These are phyloP conservation scores for Kluyveromyces sp. DNA, from an alignment of 1,139 yeast genomes.

Conservation along the genomic window DNA sequence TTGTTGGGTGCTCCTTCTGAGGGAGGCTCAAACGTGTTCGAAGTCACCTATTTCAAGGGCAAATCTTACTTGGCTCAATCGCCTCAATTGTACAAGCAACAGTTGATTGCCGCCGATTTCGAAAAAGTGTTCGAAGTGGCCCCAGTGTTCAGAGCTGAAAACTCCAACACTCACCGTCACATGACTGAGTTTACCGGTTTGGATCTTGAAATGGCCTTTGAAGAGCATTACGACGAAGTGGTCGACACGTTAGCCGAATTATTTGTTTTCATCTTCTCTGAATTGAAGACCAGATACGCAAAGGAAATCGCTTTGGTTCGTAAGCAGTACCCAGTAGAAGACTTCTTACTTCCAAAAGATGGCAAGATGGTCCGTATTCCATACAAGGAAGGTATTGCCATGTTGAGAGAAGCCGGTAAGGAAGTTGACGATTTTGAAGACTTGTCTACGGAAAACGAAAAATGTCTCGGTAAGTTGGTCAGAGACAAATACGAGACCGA, in stretches of 20 bases:
- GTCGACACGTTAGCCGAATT: conserved; percentile 76
- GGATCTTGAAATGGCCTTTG: conserved; percentile 96
- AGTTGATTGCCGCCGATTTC: conserved; percentile 94
- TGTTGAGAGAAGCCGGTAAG: conserved; percentile 77
- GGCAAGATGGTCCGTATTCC: conserved; percentile 88
- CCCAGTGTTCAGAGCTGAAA: conserved; percentile 98
- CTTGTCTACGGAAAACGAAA: conserved; percentile 89
- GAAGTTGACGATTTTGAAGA: conserved; percentile 86
- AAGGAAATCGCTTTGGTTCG: conserved; percentile 86
- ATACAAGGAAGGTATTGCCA: conserved; percentile 82
- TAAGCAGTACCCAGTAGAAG: conserved; percentile 95
- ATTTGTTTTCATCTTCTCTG: conserved; percentile 80
- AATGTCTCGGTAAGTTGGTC: conserved; percentile 81
- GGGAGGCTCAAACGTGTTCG: conserved; percentile 96
- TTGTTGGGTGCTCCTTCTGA: conserved; percentile 92
- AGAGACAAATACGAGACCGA: conserved; percentile 94
- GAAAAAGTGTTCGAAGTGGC: conserved; percentile 94
- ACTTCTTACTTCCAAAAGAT: conserved; percentile 82
- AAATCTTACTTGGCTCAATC: conserved; percentile 94
- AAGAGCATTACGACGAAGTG: conserved; percentile 95
- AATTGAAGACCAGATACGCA: conserved; percentile 70
- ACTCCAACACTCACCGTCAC: conserved; percentile 97
- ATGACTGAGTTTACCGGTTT: conserved; percentile 98
- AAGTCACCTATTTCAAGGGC: conserved; percentile 84
- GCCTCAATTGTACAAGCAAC: conserved; percentile 96